Evolutionary conservation across 2,329 filamentous ascomycete species (phyloP).

Genomic region (Talaromyces sp.): DNA sequence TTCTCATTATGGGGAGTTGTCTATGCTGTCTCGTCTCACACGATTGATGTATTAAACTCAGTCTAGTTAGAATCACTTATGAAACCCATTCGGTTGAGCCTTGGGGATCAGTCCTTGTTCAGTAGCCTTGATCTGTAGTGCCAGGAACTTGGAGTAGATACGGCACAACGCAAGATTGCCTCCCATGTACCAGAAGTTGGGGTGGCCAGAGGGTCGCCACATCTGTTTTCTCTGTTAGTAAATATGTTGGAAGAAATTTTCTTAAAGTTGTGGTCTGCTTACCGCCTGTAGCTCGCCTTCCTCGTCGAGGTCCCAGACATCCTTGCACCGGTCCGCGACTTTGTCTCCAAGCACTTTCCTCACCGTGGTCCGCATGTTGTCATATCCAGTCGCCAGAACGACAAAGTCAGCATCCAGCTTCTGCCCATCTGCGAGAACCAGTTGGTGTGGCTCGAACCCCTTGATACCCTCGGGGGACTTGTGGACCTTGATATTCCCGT

Average conservation of each 20-base stretch:
- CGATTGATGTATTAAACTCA: not conserved
- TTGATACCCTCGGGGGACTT: constrained; percentile 51
- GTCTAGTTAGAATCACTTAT: not conserved
- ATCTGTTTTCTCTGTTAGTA: constrained; percentile 10
- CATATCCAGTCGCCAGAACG: constrained; percentile 60
- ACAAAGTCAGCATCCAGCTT: constrained; percentile 59
- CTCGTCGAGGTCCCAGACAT: constrained; percentile 58
- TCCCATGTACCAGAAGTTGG: constrained; percentile 62
- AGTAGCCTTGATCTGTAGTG: constrained; percentile 46
- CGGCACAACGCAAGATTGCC: constrained; percentile 60
- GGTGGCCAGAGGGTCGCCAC: constrained; percentile 58
- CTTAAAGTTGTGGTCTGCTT: constrained; percentile 10
- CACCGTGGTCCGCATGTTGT: constrained; percentile 63
- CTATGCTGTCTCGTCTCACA: not conserved
- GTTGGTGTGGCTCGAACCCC: constrained; percentile 43
- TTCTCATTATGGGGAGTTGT: not conserved
- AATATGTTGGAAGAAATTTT: not conserved
- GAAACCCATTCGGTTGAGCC: not conserved
- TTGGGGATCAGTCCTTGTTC: constrained; percentile 32
- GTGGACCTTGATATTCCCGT: constrained; percentile 58
- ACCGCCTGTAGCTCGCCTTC: constrained; percentile 50
- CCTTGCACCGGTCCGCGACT: constrained; percentile 53
- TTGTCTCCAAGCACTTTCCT: constrained; percentile 58
- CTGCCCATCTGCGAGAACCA: constrained; percentile 49
- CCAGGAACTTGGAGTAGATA: constrained; percentile 53